phyloP scores from a whole-genome alignment of 345 rosid genomes.

The Mangifera indica region DNA sequence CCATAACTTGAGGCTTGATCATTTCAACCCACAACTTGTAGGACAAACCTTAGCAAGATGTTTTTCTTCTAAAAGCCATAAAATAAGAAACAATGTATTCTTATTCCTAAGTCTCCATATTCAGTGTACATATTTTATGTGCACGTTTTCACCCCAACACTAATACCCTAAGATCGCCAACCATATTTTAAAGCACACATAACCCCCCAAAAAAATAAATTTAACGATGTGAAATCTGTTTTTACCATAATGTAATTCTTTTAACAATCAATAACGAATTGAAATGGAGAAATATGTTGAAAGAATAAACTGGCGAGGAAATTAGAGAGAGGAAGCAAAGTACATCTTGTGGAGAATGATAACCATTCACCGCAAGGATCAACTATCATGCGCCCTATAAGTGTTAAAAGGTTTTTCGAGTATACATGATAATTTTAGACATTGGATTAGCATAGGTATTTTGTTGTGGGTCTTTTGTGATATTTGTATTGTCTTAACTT shows the following conservation, averaged over 20 bases:
- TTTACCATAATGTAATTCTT: neutral
- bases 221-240: neutral
- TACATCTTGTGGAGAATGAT: slow-evolving; percentile 34
- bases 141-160: too few species aligned
- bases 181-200: neutral
- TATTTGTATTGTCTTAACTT: neutral
- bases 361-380: slow-evolving; percentile 17
- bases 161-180: too few species aligned
- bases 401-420: slow-evolving; percentile 19
- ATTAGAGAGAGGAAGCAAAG: slow-evolving; percentile 30
- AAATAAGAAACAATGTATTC: too few species aligned
- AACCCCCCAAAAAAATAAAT: neutral
- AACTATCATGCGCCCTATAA: slow-evolving; percentile 30
- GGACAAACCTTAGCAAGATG: too few species aligned
- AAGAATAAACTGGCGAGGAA: slow-evolving; percentile 33
- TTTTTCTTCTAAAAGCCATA: too few species aligned
- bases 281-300: neutral
- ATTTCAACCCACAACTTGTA: too few species aligned
- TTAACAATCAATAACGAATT: slow-evolving; percentile 33
- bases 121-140: too few species aligned
- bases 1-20: too few species aligned
- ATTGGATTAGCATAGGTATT: slow-evolving; percentile 22
- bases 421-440: slow-evolving; percentile 15
- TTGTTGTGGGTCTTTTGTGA: slow-evolving; percentile 2
- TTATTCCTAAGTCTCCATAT: too few species aligned